A percentile compares a stretch with the other conserved stretches of the same genome.
These are phyloP conservation scores for Alnus glutinosa DNA, from an alignment of 306 rosid species.

Conservation along the genomic window DNA sequence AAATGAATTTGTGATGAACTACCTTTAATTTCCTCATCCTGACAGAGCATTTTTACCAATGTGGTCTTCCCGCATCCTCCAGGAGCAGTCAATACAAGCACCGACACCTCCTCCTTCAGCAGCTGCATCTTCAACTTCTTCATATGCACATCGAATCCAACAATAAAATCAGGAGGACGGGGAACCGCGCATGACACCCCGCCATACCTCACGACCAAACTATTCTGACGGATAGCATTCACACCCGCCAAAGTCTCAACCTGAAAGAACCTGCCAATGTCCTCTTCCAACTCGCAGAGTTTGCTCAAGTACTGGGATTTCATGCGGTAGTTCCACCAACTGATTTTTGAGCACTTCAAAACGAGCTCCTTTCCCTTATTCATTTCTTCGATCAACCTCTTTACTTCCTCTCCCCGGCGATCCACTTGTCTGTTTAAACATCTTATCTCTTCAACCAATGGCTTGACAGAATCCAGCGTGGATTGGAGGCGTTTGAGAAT, in stretches of 20 bases:
- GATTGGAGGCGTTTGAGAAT: slow-evolving; percentile 5
- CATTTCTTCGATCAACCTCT: neutral
- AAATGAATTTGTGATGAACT: neutral
- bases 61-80: slow-evolving; percentile 64
- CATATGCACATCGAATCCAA: slow-evolving; percentile 41
- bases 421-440: neutral
- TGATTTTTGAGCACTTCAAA: neutral
- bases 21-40: slow-evolving; percentile 46
- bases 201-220: neutral
- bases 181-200: slow-evolving; percentile 26
- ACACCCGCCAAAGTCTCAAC: neutral
- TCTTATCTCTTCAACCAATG: slow-evolving; percentile 8
- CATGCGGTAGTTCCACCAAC: neutral
- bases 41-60: slow-evolving; percentile 42
- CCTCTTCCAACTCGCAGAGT: slow-evolving; percentile 7
- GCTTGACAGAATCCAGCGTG: neutral
- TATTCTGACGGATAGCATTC: slow-evolving; percentile 3
- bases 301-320: neutral
- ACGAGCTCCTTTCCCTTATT: slow-evolving; percentile 10
- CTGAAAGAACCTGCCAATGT: neutral
- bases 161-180: slow-evolving; percentile 12
- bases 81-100: slow-evolving; percentile 38
- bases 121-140: slow-evolving; percentile 37
- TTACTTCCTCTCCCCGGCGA: neutral
- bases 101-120: slow-evolving; percentile 26